Evolutionary conservation across 2,329 filamentous ascomycete genomes (phyloP), one percentile per base, ranked within the genome.

Genomic region (Purpureocillium takamizusanense): DNA sequence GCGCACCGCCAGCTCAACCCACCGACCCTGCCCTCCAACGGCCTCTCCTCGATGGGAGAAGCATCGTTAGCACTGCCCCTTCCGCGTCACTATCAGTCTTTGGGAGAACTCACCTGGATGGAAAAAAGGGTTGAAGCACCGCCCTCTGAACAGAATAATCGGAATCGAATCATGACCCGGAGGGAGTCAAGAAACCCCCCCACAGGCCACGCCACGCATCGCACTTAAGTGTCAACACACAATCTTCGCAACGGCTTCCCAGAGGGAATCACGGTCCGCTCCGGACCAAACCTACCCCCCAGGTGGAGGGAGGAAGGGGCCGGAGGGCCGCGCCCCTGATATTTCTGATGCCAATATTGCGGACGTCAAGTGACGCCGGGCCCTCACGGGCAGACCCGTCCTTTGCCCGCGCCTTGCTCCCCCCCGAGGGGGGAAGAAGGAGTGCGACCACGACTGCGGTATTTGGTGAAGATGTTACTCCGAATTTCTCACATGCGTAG

Each of bases 331-430:
- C 6, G 21, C 21, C n/a, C 21, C 46, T 47, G 46, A 36, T 38
- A 49, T 49, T 49, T 47, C 46, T 49, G 46, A 49, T 49, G 42
- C 46, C 46, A 40, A 33, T 35, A 25, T 44, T 49, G 46, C 46
- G 35, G 46, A 21, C 46, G 46, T 49, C 45, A 2, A 43, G 39
- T 42, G 46, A 49, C 46, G 43, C 43, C 45, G 41, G 37, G 33
- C 46, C 46, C 46, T 49, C 45, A 46, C 46, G 42, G 46, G 46
- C 46, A 49, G 46, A 46, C 45, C 43, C 46, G 46, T 49, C 46
- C 46, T 43, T 34, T 5, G 29, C 40, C 39, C 39, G 16, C 28
- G 12, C 28, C 7, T 28, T 12, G 6, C 28, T 33, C 10, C 21
- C 21, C 21, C 21, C 21, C 5, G 21, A 25, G 10, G 21, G 21